A percentile compares a stretch with the other conserved stretches of the same genome.
These are phyloP conservation scores for Camptophora hylomeconis DNA, from an alignment of 2,329 filamentous ascomycete species.

Conservation along the genomic window DNA sequence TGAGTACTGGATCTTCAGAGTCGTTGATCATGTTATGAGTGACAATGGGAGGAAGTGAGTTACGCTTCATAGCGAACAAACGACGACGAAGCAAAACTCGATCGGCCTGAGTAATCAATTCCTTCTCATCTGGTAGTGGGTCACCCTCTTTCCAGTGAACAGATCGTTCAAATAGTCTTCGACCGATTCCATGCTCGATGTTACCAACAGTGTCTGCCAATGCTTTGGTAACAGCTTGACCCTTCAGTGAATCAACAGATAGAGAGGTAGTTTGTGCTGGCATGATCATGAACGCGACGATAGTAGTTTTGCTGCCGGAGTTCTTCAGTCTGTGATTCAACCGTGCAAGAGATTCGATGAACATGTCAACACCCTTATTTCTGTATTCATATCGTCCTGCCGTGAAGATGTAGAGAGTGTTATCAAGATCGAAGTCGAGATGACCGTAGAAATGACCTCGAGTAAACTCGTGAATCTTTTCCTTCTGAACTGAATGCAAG, in stretches of 20 bases:
- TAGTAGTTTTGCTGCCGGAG: constrained; percentile 75
- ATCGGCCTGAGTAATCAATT: constrained; percentile 82
- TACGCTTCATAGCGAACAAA: constrained; percentile 91
- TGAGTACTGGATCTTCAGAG: constrained; percentile 80
- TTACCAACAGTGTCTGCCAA: constrained; percentile 83
- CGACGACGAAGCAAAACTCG: constrained; percentile 82
- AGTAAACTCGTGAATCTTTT: constrained; percentile 97
- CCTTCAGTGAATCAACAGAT: constrained; percentile 89
- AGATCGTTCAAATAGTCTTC: constrained; percentile 86
- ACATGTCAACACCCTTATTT: constrained; percentile 99
- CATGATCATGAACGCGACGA: constrained; percentile 98
- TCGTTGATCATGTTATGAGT: constrained; percentile 99
- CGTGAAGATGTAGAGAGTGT: constrained; percentile 96
- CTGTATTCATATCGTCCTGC: constrained; percentile 94
- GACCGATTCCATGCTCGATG: constrained; percentile 84
- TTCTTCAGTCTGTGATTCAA: constrained; percentile 86
- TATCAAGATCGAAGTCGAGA: constrained; percentile 92
- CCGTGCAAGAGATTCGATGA: constrained; percentile 89
- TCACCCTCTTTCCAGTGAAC: constrained; percentile 93
- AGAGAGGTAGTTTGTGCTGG: constrained; percentile 90
- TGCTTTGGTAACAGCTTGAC: constrained; percentile 94
- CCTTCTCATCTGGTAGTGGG: constrained; percentile 88
- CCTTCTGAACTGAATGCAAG: constrained; percentile 87
- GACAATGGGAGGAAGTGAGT: constrained; percentile 82
- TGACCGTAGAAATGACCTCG: constrained; percentile 97